A percentile compares a stretch with the other conserved stretches of the same genome.
phyloP scores from a whole-genome alignment of 169 alveolate genomes.

The Eimeria necatrix region DNA sequence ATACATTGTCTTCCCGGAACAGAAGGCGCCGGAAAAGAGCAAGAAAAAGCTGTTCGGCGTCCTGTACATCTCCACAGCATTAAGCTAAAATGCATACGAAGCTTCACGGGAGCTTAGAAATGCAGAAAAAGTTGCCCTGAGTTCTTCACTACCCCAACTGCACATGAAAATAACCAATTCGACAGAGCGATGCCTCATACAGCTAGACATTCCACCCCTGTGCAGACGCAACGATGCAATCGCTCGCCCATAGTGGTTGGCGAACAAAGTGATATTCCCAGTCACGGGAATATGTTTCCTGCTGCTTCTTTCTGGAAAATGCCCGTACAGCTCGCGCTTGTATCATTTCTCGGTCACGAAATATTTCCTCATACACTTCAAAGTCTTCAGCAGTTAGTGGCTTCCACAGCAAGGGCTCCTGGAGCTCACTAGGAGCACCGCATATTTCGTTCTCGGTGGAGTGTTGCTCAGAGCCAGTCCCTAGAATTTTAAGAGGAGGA shows the following conservation, averaged over 20 bases:
- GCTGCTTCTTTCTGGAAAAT: no score
- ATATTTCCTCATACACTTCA: conserved; percentile 63
- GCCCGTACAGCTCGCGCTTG: conserved; percentile 67
- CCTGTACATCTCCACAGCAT: conserved; percentile 13
- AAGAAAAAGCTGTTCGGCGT: conserved; percentile 74
- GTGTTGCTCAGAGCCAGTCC: background rate
- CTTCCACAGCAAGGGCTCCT: conserved; percentile 74
- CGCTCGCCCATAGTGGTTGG: no score
- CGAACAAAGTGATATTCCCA: no score
- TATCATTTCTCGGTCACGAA: conserved; percentile 60
- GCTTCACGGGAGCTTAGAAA: no score
- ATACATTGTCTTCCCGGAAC: conserved; percentile 71
- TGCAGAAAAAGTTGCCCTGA: no score
- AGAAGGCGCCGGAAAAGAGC: conserved; percentile 74
- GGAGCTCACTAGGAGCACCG: conserved; percentile 70
- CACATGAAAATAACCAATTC: no score
- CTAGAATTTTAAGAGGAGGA: conserved; percentile 62
- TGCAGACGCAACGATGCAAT: no score
- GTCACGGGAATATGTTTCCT: no score
- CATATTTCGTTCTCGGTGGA: background rate
- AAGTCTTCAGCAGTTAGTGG: conserved; percentile 71
- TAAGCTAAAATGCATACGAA: no score
- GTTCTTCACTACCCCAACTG: no score
- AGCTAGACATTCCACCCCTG: no score
- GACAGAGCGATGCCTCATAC: no score